phyloP scores from a whole-genome alignment of 1,284 basidiomycete species.

The Sporisorium iseilematis-ciliati region DNA sequence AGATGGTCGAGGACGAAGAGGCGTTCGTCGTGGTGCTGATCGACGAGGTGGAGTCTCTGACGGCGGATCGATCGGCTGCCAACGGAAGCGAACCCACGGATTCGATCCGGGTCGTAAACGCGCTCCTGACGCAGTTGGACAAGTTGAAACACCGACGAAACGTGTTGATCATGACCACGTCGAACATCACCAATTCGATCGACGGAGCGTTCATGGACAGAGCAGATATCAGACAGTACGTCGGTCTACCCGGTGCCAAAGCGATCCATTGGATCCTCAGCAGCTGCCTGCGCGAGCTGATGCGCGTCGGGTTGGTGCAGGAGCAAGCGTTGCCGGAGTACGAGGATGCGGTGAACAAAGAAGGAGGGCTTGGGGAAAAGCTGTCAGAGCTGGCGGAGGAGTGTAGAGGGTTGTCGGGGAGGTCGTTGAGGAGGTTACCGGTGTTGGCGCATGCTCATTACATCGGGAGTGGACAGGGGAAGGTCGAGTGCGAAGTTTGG shows the following conservation, averaged over 20 bases:
- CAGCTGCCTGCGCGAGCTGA: conserved; percentile 84
- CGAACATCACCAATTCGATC: conserved; percentile 93
- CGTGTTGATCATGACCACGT: conserved; percentile 95
- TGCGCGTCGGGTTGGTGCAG: conserved; percentile 79
- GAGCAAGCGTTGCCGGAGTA: conserved; percentile 21
- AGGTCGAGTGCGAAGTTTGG: conserved; percentile 42
- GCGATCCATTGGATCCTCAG: conserved; percentile 95
- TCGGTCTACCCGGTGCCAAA: conserved; percentile 87
- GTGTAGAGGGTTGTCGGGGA: conserved; percentile 89
- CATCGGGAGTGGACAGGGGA: conserved; percentile 71
- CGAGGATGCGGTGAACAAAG: neutral
- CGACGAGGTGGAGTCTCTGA: conserved; percentile 94
- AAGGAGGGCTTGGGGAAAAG: conserved; percentile 72
- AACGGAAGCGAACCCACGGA: conserved; percentile 94
- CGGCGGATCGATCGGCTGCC: conserved; percentile 92
- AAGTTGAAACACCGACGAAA: conserved; percentile 93
- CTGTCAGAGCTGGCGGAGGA: conserved; percentile 78
- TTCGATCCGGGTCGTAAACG: conserved; percentile 95
- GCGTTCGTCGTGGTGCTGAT: conserved; percentile 95
- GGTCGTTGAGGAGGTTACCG: conserved; percentile 87
- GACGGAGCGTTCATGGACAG: conserved; percentile 96
- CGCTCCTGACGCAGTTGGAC: conserved; percentile 94
- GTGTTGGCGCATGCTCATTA: conserved; percentile 89
- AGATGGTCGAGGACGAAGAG: conserved; percentile 87
- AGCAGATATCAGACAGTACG: conserved; percentile 94